Base-by-base conservation (phyloP, 2,329 filamentous ascomycete species). In the Biscogniauxia mediterranea region DNA sequence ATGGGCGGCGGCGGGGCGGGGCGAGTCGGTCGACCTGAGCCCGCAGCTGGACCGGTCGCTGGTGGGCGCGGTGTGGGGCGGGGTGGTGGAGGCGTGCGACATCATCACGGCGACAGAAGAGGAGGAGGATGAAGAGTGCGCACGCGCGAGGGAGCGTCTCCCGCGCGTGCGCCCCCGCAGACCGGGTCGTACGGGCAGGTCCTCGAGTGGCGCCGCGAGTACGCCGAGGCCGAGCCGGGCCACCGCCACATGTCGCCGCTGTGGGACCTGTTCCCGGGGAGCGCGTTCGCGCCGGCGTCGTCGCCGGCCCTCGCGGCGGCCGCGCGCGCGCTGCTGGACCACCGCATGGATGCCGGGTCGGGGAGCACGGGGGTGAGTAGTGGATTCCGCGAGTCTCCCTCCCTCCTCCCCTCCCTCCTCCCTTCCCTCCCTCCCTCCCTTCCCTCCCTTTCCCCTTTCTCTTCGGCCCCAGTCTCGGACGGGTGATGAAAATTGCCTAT, bases 331-430 rank as follows among this genome's bases (percentile, higher is more conserved):
- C 38, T 69, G 3, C 52, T 68, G n/a, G 58, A 63, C 9, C 25
- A 56, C 21, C 64, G 67, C n/a, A 64, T 69, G 17, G 50, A 38
- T 5, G 38, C 42, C 26, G 67, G 67, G 7, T 56, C 57, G 0
- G 66, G 66, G 8, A 75, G 73, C 52, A 77, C 79, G 0, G 79
- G 80, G n/a, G n/a, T n/a, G n/a, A n/a, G n/a, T n/a, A n/a, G n/a
- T n/a, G n/a, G n/a, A n/a, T n/a, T n/a, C n/a, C n/a, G n/a, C n/a
- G n/a, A n/a, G n/a, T n/a, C n/a, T n/a, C n/a, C n/a, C n/a, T n/a
- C n/a, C n/a, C n/a, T n/a, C n/a, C n/a, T n/a, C n/a, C n/a, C n/a
- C n/a, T n/a, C n/a, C n/a, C n/a, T n/a, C n/a, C n/a, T n/a, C n/a
- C n/a, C n/a, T n/a, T n/a, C n/a, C n/a, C n/a, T n/a, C n/a, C n/a